Base-by-base conservation (phyloP, 257 asterid species). In the Solanum commersonii region DNA sequence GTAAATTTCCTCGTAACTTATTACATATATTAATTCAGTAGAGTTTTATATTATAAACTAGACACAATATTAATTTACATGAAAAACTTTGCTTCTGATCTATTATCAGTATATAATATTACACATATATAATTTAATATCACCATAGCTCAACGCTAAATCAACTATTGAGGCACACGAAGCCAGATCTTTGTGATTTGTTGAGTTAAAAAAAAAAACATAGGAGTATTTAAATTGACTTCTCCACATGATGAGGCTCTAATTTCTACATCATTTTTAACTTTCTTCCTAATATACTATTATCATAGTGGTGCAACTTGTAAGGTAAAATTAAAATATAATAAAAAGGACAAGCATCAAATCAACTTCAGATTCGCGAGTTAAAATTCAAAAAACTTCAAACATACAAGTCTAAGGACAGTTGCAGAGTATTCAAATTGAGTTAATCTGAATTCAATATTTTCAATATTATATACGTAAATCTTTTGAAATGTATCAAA, bases 61-160 rank as follows among this genome's bases (percentile, higher is more conserved):
- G n/a, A 18, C 10, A 18, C 10, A 18, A 2, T 18, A 3, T 56
- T 56, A 56, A 18, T 18, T 18, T 56, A 56, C 1, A 56, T 56
- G 10, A 56, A 56, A 18, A 56, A 56, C 10, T 18, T 18, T 0
- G n/a, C 65, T 56, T 18, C n/a, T 56, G 0, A 56, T 18, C 10
- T 6, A 56, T 18, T 56, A 56, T 18, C 23, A 56, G 16, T n/a
- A 56, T 18, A 6, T 56, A 18, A 56, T 56, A 56, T 56, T 56
- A 56, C n/a, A 0, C 6, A 2, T 56, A 18, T 1, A 0, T 0
- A 2, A 18, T 56, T 23, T 60, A 60, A 60, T 60, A 60, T 22
- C 29, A 8, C 2, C 29, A 9, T 23, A 23, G 2, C 70, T 60
- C 70, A 60, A 0, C 13, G 2, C 29, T 10, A 60, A 60, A 60